Base-by-base conservation (phyloP, 2,329 filamentous ascomycete genomes). In the Neophaeococcomyces mojaviensis region DNA sequence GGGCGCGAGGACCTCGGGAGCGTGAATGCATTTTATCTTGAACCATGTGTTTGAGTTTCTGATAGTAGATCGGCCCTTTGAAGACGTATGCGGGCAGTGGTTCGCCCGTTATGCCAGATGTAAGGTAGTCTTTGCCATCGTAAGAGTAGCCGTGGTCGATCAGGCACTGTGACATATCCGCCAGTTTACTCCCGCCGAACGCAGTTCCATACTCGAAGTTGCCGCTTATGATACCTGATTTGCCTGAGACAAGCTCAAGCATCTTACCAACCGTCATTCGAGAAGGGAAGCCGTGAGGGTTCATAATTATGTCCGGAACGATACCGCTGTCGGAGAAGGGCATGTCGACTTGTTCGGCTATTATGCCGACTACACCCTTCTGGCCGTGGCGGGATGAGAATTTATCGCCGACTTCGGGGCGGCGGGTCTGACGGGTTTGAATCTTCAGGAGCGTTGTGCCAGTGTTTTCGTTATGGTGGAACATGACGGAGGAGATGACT, bases 11-110 rank as follows among this genome's bases (percentile, higher is more conserved):
- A 0, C 94, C 94, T 12, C 88, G 83, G 2, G 90, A 82, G 51
- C 92, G 87, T 26, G 87, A 90, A 69, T 98, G 92, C 92, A 98
- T 97, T 71, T 98, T 98, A 65, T 98, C 92, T 66, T 97, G 89
- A 3, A 98, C 92, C 92, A 98, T 98, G 76, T 98, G 92, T 77
- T 98, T 98, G 55, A 98, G 79, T 56, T 95, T 94, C 72, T 98
- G 92, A 72, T 98, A 98, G 73, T 95, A 98, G 67, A 98, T 98
- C 9, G 92, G 92, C 0, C 92, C 92, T 64, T 94, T 95, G 75
- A 97, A 98, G 61, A 98, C 88, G 68, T 97, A 97, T 10, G 89
- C 89, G 53, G 94, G 88, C 4, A 97, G 75, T 0, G 86, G 81
- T 68, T 98, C 92, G 58, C 92, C 94, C 0, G 92, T 97, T 62